phyloP scores from a whole-genome alignment of 257 asterid genomes.

The Fraxinus americana region DNA sequence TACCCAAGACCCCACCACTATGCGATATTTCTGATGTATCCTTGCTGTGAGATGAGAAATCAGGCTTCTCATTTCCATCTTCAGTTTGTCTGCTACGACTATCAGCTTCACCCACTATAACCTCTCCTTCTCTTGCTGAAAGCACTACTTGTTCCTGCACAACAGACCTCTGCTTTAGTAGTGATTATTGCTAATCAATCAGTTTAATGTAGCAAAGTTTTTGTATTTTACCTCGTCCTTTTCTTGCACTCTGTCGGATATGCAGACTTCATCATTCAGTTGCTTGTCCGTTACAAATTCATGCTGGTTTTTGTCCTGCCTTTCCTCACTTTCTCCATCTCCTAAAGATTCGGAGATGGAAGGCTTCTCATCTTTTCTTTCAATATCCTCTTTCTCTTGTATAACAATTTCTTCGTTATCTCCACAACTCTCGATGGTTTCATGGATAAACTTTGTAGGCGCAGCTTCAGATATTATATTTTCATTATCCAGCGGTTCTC shows the following conservation, averaged over 20 bases:
- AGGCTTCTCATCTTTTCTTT: slow-evolving; percentile 19
- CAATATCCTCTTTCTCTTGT: slow-evolving; percentile 25
- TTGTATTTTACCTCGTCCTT: slow-evolving; percentile 37
- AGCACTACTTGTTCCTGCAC: slow-evolving; percentile 38
- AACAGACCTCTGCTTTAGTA: slow-evolving; percentile 11
- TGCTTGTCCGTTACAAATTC: background rate
- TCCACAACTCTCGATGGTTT: slow-evolving; percentile 15
- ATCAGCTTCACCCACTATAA: slow-evolving; percentile 26
- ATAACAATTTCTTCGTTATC: slow-evolving; percentile 15
- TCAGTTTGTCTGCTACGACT: slow-evolving; percentile 18
- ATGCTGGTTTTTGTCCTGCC: slow-evolving; percentile 1
- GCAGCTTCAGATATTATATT: slow-evolving; percentile 20
- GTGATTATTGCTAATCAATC: slow-evolving; percentile 7
- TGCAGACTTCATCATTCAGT: slow-evolving; percentile 30
- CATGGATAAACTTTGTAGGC: slow-evolving; percentile 18
- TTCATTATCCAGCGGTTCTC: slow-evolving; percentile 23
- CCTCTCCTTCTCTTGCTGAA: slow-evolving; percentile 28
- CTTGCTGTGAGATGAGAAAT: slow-evolving; percentile 22
- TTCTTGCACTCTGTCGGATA: slow-evolving; percentile 27
- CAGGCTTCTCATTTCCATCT: slow-evolving; percentile 28
- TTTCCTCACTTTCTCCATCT: slow-evolving; percentile 32
- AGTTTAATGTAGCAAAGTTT: slow-evolving; percentile 16
- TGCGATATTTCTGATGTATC: slow-evolving; percentile 22
- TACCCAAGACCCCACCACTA: slow-evolving; percentile 18
- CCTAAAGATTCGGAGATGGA: slow-evolving; percentile 23